Evolutionary conservation across 1,284 basidiomycete genomes (phyloP).

Genomic region (Caloboletus firmus): DNA sequence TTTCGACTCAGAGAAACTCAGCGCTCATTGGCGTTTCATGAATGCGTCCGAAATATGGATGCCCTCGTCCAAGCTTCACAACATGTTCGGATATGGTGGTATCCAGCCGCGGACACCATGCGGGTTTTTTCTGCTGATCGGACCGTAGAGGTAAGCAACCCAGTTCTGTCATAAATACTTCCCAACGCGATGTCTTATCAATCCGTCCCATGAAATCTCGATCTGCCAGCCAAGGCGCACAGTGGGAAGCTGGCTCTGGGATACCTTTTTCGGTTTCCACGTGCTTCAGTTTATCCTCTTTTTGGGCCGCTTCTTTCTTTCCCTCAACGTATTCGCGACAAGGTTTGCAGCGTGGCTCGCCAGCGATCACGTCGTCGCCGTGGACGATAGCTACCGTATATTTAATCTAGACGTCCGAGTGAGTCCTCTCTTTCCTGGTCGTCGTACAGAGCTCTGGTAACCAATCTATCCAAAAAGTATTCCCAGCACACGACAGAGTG

Average conservation of each 20-base stretch:
- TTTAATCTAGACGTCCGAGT: conserved; percentile 86
- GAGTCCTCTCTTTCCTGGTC: conserved; percentile 26
- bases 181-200: neutral
- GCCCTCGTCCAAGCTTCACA: conserved; percentile 66
- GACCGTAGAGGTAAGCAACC: conserved; percentile 65
- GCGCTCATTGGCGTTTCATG: conserved; percentile 64
- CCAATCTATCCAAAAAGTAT: conserved; percentile 44
- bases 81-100: conserved; percentile 96
- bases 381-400: conserved; percentile 76
- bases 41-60: conserved; percentile 58
- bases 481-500: conserved; percentile 92
- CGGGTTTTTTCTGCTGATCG: conserved; percentile 77
- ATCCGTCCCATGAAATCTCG: neutral
- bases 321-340: conserved; percentile 55
- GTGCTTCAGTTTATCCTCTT: conserved; percentile 80
- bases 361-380: conserved; percentile 45
- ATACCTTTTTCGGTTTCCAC: conserved; percentile 71
- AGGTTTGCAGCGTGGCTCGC: conserved; percentile 64
- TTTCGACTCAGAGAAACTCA: conserved; percentile 84
- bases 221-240: conserved; percentile 48
- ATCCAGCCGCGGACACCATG: conserved; percentile 75
- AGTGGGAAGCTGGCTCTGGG: conserved; percentile 64
- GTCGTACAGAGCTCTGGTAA: conserved; percentile 18
- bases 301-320: conserved; percentile 57
- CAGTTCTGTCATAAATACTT: neutral